Base-by-base conservation (phyloP, 805 yeast species). In the Ogataea nonfermentans region DNA sequence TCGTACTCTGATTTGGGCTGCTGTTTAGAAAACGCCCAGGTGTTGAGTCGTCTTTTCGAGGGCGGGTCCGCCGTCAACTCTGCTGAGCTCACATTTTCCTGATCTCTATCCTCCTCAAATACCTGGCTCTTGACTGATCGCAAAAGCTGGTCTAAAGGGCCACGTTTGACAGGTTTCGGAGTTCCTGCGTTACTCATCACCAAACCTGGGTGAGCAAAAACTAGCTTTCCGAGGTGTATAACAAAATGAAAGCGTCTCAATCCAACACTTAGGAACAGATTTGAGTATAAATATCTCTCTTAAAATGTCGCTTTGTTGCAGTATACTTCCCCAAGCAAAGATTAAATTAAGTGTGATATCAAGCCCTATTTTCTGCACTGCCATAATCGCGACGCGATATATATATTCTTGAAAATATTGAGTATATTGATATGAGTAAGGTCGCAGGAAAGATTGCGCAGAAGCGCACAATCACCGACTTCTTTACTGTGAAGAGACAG, bases 41-140 rank as follows among this genome's bases (percentile, higher is more conserved):
- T 14, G 13, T 24, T 39, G 9, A 16, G 25, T 9, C 24, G 32
- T 16, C 23, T 32, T 20, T 17, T 20, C 7, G 33, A 24, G 9
- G 29, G 10, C 4, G 24, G 24, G 5, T 32, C 37, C 8, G n/a
- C 24, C 9, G 37, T 13, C n/a, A n/a, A 24, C 6, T 31, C 40
- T 9, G 20, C 35, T n/a, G 17, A 22, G 27, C 17, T 6, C 23
- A 19, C 32, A 17, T 34, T 12, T 32, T 39, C 37, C 19, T 29
- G 29, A 5, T 29, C 25, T 3, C 16, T 28, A 4, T 46, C 47
- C 12, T 51, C 55, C 11, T 47, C 57, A 29, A 49, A 43, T 11
- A 47, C 55, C 37, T 53, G 57, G 32, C 52, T 53, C 24, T 40
- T 48, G 24, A 47, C 49, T 9, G 53, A 34, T 24, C 48, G 41